Base-by-base conservation (phyloP, 73 alveolate species). In the Urostyla sp. region DNA sequence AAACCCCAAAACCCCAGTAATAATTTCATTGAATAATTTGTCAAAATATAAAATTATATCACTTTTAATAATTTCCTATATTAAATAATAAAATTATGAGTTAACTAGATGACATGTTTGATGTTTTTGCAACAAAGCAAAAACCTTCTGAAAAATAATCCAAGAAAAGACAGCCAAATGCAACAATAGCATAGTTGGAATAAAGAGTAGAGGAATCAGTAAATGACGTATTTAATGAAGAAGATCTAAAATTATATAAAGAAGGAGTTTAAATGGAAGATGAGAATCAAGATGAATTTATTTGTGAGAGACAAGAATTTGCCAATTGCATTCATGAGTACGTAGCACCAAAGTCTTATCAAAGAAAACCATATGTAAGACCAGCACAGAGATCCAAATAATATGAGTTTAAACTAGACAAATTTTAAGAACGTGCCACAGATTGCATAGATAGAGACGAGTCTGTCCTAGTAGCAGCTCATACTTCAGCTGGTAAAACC, bases 391-490 rank as follows among this genome's bases (percentile, higher is more conserved):
- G 78, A 36, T 98, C 99, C 21, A 93, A 91, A 60, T 82, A 88
- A 52, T 97, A 93, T 81, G 81, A 84, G 34, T 97, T 97, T 81
- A 85, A 78, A 48, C 91, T 97, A 18, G 99, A 97, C 87, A 91
- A 89, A 53, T 97, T 98, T 89, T 98, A 98, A 87, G 93, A 92
- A 75, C 79, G 84, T 61, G 99, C 99, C 26, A 94, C 95, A 31
- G 90, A 93, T 18, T 92, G 99, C 67, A 73, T 98, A 37, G 99
- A 97, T 72, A 67, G 89, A 23, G 91, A 95, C 59, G 99, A 98
- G 73, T 89, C 98, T 21, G 99, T 97, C 5, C 91, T 98, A 80
- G 99, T 98, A 27, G 99, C 99, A 51, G 99, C 99, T 5, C 99
- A 97, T 81, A 98, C 99, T 0, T 97, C 99, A 0, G 99, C 99